A percentile compares a stretch with the other conserved stretches of the same genome.
Evolutionary conservation across 1,284 basidiomycete species (phyloP).

Genomic region (Macrocystidia cucumis): DNA sequence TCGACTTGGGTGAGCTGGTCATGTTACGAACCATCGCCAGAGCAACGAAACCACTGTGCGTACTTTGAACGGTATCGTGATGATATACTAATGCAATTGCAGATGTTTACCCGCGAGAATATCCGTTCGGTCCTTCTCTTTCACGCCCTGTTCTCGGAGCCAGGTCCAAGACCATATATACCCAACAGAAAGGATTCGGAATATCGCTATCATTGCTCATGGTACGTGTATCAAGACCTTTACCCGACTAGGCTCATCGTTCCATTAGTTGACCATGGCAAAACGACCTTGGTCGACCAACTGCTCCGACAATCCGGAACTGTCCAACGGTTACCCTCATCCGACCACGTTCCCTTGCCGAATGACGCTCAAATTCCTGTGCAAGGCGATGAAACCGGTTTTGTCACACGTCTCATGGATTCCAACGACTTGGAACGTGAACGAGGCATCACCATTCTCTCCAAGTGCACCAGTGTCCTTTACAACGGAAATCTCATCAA

Average conservation of each 20-base stretch:
- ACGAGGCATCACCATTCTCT: slow-evolving; percentile 42
- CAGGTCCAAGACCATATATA: slow-evolving; percentile 15
- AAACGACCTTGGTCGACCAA: slow-evolving; percentile 42
- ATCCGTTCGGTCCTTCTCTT: too few species aligned
- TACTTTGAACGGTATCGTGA: too few species aligned
- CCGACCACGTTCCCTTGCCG: slow-evolving; percentile 23
- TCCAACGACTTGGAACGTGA: slow-evolving; percentile 40
- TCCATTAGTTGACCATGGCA: slow-evolving; percentile 37
- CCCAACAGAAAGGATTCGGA: slow-evolving; percentile 24
- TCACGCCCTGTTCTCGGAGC: too few species aligned
- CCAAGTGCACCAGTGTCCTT: slow-evolving; percentile 36
- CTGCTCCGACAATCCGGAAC: slow-evolving; percentile 38
- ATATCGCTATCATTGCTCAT: slow-evolving; percentile 33
- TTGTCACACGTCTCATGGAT: slow-evolving; percentile 38
- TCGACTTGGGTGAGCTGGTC: too few species aligned
- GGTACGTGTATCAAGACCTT: slow-evolving; percentile 16
- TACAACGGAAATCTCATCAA: slow-evolving; percentile 36
- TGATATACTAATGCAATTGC: too few species aligned
- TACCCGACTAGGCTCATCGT: neutral
- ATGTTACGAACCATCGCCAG: too few species aligned
- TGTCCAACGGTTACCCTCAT: slow-evolving; percentile 27
- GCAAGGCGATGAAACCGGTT: slow-evolving; percentile 24
- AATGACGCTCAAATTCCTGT: slow-evolving; percentile 10
- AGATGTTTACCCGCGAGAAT: too few species aligned
- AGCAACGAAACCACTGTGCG: too few species aligned